These are phyloP conservation scores for Corylus heterophylla DNA, from an alignment of 306 rosid species.

Conservation along the genomic window DNA sequence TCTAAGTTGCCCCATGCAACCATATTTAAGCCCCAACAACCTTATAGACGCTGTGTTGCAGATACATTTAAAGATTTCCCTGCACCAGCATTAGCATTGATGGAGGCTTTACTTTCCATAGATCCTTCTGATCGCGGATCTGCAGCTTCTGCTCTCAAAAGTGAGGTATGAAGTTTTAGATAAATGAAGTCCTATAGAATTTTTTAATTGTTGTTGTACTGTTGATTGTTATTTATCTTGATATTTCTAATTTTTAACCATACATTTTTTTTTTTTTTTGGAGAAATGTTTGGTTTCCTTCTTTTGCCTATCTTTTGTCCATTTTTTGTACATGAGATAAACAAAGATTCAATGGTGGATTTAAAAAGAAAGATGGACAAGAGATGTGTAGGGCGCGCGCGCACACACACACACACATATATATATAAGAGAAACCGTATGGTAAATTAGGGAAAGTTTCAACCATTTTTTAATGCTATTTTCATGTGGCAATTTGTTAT, in stretches of 20 bases:
- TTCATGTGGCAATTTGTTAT: constrained; percentile 12
- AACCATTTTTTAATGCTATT: background rate
- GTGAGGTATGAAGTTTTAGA: constrained; percentile 60
- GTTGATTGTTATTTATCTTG: background rate
- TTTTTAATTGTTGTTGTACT: constrained; percentile 6
- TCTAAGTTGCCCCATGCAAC: constrained; percentile 96
- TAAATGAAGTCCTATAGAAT: background rate
- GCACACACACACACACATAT: no score
- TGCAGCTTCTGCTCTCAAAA: constrained; percentile 72
- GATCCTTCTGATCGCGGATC: constrained; percentile 94
- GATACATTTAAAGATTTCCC: constrained; percentile 93
- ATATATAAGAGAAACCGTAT: no score
- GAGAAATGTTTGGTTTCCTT: no score
- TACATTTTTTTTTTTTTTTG: no score
- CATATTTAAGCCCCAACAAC: constrained; percentile 92
- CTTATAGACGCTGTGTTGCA: constrained; percentile 75
- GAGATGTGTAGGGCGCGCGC: no score
- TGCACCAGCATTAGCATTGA: constrained; percentile 68
- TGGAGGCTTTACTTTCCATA: constrained; percentile 75
- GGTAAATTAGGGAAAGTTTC: background rate
- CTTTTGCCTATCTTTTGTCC: no score
- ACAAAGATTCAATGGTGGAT: no score
- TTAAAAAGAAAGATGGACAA: no score
- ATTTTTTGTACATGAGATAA: no score
- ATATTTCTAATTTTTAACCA: background rate